Evolutionary conservation across 371 early-diverging fungal species (phyloP), one percentile per base, ranked within the genome.

Genomic region (Syncephalastrum monosporum): DNA sequence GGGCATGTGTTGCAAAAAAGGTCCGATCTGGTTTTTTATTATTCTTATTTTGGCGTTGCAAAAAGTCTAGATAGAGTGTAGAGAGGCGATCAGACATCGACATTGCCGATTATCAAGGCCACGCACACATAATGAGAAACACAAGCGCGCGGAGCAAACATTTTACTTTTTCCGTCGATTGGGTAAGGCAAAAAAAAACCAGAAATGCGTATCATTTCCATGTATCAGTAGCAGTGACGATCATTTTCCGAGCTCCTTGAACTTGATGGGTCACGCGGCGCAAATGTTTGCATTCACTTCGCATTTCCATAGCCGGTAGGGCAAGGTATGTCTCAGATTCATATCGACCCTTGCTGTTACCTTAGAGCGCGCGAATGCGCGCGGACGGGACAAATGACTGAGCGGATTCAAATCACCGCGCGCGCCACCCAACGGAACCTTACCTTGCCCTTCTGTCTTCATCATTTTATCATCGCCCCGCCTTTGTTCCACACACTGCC

Each of bases 1-100:
- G 10, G 38, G 38, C 8, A 10, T 33, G 38, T 33, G 10, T 33
- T 49, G 49, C 41, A 19, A 42, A 42, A 42, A 17, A 52, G 52
- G 42, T 42, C 49, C 47, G 49, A 49, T 41, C 54, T 45, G 25
- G 42, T 46, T 55, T 42, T 53, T 53, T 16, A 43, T 47, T n/a
- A 17, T 56, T 44, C 47, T 56, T 29, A 21, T 21, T 21, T 21
- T 21, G 21, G 21, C 7, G 27, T 27, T 27, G 23, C 10, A 33
- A 17, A 17, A 42, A 15, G 46, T 46, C 46, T 46, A 21, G 19
- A 21, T 21, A 46, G 21, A 16, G 46, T 46, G 12, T 33, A 33
- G 10, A 33, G 38, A 33, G 38, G 38, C 38, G 38, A 33, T 33
- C 38, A 33, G 38, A 33, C 38, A 33, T 33, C 38, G 38, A 33